Evolutionary conservation across 306 rosid species (phyloP), one percentile per base, ranked within the genome.

Genomic region (Macrotyloma uniflorum): DNA sequence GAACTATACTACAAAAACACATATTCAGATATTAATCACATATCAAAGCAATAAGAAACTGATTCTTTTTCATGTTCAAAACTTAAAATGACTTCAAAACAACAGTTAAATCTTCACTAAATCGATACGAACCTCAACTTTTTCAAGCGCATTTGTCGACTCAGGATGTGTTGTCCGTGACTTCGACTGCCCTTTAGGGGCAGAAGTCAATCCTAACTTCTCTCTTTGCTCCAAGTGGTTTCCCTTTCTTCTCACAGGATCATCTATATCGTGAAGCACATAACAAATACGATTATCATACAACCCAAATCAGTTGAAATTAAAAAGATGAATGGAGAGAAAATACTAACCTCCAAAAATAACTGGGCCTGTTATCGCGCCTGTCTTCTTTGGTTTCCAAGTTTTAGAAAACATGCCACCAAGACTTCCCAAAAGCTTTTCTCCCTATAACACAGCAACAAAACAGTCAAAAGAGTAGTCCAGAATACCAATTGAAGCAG

Each of bases 401-500:
- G 98, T 94, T 87, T 87, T 94, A 19, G 98, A 94, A 87, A 94
- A 94, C 42, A 94, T 86, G 70, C 98, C 98, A 19, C 98, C 98
- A 53, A 92, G 97, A 85, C 85, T 92, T 82, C 98, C 98, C 83
- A 94, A 82, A 81, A 92, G 95, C 80, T 90, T 94, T 88, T 94
- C 97, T 40, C 97, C 93, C 98, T 94, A 89, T 38, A 79, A 70
- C 49, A 83, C 65, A 83, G n/a, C 53, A 74, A 54, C 26, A 82
- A 53, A 45, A 65, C 53, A 83, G 59, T 23, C 20, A 84, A 71
- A 53, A 73, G 64, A 63, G 61, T 26, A 13, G 57, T 74, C 43
- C 35, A 53, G 1, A 83, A 80, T 80, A 43, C 58, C 20, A 82
- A 16, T 53, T 35, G 40, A 79, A 64, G 47, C 38, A 54, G 36